Percentiles rank a stretch among this genome's conserved stretches.
phyloP scores from a whole-genome alignment of 2,329 filamentous ascomycete genomes.

The Albifimbria verrucaria region DNA sequence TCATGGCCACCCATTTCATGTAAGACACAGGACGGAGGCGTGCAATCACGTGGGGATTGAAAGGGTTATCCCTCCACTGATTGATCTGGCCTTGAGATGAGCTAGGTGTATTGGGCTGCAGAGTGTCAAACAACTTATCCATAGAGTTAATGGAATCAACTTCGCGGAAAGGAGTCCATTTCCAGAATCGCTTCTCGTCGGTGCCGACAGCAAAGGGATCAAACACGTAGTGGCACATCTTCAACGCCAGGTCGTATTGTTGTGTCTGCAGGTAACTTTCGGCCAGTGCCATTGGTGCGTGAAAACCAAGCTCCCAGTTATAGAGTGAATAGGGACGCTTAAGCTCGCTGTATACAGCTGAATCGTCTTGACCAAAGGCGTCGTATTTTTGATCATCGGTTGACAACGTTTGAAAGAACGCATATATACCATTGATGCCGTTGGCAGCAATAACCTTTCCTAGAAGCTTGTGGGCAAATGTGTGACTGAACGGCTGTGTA shows the following conservation, averaged over 20 bases:
- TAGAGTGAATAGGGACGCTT: not conserved
- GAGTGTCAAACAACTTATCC: slow-evolving; percentile 1
- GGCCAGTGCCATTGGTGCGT: not conserved
- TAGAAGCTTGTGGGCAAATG: not conserved
- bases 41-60: not conserved
- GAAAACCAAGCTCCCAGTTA: not conserved
- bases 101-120: slow-evolving; percentile 2
- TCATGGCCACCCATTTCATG: slow-evolving; percentile 10
- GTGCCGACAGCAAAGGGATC: not conserved
- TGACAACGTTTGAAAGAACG: not conserved
- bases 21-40: slow-evolving; percentile 1
- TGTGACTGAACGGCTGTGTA: not conserved
- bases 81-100: not conserved
- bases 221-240: not conserved
- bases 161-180: not conserved
- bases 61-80: not conserved
- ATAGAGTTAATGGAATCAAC: slow-evolving; percentile 3
- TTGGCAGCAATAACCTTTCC: not conserved
- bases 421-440: not conserved
- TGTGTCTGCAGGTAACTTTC: not conserved
- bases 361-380: not conserved
- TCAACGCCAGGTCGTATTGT: not conserved
- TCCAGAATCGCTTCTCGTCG: not conserved
- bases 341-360: not conserved
- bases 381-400: not conserved